phyloP scores from a whole-genome alignment of 108 stramenopile species.

The Cyclostephanos tholiformis region DNA sequence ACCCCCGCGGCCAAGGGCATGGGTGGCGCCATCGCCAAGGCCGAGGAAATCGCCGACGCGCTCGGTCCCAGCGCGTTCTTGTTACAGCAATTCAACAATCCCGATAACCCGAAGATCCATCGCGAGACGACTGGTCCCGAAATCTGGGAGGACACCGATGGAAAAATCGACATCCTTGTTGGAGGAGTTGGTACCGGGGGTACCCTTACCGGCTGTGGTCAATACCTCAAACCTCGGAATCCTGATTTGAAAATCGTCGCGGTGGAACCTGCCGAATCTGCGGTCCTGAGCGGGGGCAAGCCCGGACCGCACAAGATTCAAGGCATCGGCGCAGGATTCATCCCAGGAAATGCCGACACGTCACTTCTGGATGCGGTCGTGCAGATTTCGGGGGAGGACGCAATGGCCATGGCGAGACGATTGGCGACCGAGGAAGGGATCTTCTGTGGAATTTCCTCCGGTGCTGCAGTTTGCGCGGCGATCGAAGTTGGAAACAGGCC shows the following conservation, averaged over 20 bases:
- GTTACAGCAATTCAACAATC: constrained; percentile 94
- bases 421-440: constrained; percentile 75
- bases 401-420: constrained; percentile 66
- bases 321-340: constrained; percentile 90
- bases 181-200: constrained; percentile 91
- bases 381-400: constrained; percentile 60
- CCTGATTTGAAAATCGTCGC: constrained; percentile 74
- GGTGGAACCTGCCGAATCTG: constrained; percentile 75
- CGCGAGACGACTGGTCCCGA: constrained; percentile 84
- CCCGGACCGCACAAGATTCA: constrained; percentile 91
- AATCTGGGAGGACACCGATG: constrained; percentile 77
- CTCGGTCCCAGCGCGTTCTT: constrained; percentile 63
- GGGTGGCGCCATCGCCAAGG: constrained; percentile 80
- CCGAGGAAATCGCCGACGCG: constrained; percentile 61
- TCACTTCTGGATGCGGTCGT: constrained; percentile 71
- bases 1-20: constrained; percentile 85
- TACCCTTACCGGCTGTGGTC: constrained; percentile 75
- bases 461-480: constrained; percentile 72
- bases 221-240: constrained; percentile 71
- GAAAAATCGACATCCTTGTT: constrained; percentile 80
- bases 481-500: constrained; percentile 68
- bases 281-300: constrained; percentile 72
- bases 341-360: constrained; percentile 87
- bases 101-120: constrained; percentile 91
- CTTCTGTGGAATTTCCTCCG: constrained; percentile 74